A percentile compares a stretch with the other conserved stretches of the same genome.
phyloP scores from a whole-genome alignment of 2,329 filamentous ascomycete genomes.

The Verticillium nonalfalfae region DNA sequence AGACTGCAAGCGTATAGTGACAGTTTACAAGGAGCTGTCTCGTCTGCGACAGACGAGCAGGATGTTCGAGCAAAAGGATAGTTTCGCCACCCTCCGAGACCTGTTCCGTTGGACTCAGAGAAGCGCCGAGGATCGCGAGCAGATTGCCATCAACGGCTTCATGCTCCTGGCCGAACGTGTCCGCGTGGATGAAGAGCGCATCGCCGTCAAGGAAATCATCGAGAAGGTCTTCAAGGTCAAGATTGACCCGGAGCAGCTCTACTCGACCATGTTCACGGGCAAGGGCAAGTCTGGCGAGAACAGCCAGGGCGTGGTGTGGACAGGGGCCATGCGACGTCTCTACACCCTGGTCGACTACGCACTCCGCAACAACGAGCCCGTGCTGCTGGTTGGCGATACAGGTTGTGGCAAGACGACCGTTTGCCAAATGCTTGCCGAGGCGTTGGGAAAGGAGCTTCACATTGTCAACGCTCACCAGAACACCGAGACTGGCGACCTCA shows the following conservation, averaged over 20 bases:
- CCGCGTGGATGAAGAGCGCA: constrained; percentile 79
- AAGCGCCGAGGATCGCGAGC: constrained; percentile 75
- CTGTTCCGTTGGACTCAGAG: constrained; percentile 92
- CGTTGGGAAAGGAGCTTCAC: constrained; percentile 67
- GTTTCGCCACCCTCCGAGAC: constrained; percentile 93
- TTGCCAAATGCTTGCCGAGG: constrained; percentile 84
- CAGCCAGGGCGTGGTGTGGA: constrained; percentile 77
- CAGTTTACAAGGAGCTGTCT: constrained; percentile 89
- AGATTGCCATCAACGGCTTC: constrained; percentile 87
- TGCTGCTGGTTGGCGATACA: constrained; percentile 91
- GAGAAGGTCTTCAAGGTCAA: constrained; percentile 85
- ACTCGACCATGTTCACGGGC: constrained; percentile 53
- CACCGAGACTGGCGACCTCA: constrained; percentile 93
- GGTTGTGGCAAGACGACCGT: constrained; percentile 98
- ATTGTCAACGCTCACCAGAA: constrained; percentile 98
- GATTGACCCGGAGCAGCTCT: constrained; percentile 69
- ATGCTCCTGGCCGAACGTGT: constrained; percentile 96
- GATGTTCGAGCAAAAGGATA: constrained; percentile 94
- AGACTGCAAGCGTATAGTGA: constrained; percentile 85
- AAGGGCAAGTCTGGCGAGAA: constrained; percentile 40
- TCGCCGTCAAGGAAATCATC: constrained; percentile 79
- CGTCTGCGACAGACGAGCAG: constrained; percentile 82
- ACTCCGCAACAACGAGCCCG: constrained; percentile 83
- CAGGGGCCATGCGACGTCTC: constrained; percentile 83
- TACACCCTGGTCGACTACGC: constrained; percentile 87